phyloP scores from a whole-genome alignment of 345 rosid species.

The Rhodomyrtus tomentosa region DNA sequence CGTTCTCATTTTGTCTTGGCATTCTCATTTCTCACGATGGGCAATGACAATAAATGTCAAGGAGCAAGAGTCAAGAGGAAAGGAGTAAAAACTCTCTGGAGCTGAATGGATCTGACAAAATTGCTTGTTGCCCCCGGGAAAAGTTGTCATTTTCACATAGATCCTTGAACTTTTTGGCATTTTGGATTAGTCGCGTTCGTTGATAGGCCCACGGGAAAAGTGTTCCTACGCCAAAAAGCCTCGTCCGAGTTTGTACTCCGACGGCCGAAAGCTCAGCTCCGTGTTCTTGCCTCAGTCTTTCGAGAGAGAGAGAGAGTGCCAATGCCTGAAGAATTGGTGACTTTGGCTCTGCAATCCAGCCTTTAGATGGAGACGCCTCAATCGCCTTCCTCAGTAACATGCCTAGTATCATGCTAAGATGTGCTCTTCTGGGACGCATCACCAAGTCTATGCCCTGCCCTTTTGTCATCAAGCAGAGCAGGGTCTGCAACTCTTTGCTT shows the following conservation, averaged over 20 bases:
- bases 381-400: not conserved
- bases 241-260: not conserved
- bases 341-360: not conserved
- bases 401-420: not conserved
- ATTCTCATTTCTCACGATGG: not conserved
- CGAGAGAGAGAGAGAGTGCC: not conserved
- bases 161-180: not conserved
- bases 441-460: not conserved
- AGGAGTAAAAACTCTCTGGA: not conserved
- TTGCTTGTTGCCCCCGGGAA: not conserved
- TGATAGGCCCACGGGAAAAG: not conserved
- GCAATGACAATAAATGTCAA: not conserved
- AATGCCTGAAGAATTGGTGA: not conserved
- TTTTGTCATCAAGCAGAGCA: not conserved
- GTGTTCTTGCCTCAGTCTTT: not conserved
- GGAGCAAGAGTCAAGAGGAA: not conserved
- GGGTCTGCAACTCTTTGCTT: not conserved
- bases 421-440: not conserved
- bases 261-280: not conserved
- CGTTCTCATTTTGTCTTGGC: not conserved
- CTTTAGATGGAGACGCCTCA: not conserved
- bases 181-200: not conserved
- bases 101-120: not conserved
- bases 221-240: not conserved
- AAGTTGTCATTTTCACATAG: not conserved